These are phyloP conservation scores for Yamadazyma paraphyllophila DNA, from an alignment of 805 yeast genomes.

Conservation along the genomic window DNA sequence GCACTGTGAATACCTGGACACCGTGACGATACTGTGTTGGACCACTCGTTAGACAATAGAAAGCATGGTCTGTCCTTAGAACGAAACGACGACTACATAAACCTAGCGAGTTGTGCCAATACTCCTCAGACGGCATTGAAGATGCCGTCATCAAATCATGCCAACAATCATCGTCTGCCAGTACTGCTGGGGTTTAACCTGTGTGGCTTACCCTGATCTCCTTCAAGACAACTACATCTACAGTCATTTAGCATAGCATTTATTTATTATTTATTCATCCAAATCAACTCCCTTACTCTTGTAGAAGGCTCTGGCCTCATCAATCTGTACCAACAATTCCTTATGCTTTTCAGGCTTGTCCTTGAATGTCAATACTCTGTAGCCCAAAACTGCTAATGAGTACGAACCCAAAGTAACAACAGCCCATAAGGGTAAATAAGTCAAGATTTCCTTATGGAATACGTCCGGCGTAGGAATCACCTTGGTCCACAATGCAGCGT, in stretches of 20 bases:
- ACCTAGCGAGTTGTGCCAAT: too few relatives aligned
- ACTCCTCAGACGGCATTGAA: too few relatives aligned
- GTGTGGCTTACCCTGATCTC: too few relatives aligned
- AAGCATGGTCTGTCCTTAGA: too few relatives aligned
- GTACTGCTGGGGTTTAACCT: too few relatives aligned
- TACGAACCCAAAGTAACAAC: constrained; percentile 67
- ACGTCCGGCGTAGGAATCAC: constrained; percentile 52
- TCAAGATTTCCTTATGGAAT: constrained; percentile 54
- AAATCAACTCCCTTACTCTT: constrained; percentile 55
- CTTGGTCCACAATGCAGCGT: constrained; percentile 50
- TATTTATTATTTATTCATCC: constrained; percentile 22
- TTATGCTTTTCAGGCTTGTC: constrained; percentile 66
- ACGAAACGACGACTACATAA: too few relatives aligned
- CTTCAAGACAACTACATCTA: not conserved
- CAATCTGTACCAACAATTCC: constrained; percentile 58
- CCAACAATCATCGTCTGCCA: too few relatives aligned
- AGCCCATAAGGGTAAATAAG: constrained; percentile 69
- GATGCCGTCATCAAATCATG: too few relatives aligned
- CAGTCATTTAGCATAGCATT: not conserved
- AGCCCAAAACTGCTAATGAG: constrained; percentile 65
- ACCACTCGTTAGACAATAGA: too few relatives aligned
- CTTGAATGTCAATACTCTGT: constrained; percentile 65
- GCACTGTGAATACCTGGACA: not conserved
- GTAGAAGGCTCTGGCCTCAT: constrained; percentile 60
- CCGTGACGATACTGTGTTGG: not conserved